Conservation (phyloP, 192 early-diverging fungal species). For the Podila verticillata region DNA sequence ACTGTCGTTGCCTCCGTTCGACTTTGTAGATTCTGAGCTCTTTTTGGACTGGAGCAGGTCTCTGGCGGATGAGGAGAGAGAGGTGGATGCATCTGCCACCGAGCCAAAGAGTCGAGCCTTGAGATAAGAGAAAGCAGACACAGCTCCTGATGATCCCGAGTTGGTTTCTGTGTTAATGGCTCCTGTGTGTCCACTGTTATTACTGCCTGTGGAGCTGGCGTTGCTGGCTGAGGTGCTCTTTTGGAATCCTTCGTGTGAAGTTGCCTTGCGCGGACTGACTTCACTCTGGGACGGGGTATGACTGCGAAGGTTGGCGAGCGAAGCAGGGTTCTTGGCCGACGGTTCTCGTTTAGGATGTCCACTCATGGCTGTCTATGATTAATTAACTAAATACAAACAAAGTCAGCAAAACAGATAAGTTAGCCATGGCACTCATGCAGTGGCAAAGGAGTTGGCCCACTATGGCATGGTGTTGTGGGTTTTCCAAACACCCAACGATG, state of each 20-base stretch:
- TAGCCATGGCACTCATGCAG: background rate
- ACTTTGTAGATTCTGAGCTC: conserved; percentile 1
- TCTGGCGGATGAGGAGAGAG: conserved; percentile 23
- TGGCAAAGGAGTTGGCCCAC: too few relatives aligned
- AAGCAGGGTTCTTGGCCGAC: conserved; percentile 10
- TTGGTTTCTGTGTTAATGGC: background rate
- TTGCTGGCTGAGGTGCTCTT: conserved; percentile 11
- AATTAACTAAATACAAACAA: background rate
- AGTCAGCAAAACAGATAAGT: too few relatives aligned
- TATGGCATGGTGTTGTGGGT: too few relatives aligned
- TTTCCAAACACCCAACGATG: too few relatives aligned
- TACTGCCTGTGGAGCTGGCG: conserved; percentile 4
- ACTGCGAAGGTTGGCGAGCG: conserved; percentile 17
- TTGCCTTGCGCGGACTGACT: conserved; percentile 21
- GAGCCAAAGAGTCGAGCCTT: conserved; percentile 37
- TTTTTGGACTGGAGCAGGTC: conserved; percentile 23
- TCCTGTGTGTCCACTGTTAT: background rate
- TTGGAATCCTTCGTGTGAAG: conserved; percentile 33
- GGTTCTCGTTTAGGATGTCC: background rate
- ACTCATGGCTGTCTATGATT: background rate
- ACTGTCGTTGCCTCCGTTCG: background rate
- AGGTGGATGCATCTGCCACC: conserved; percentile 19
- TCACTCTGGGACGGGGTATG: conserved; percentile 12
- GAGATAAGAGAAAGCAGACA: conserved; percentile 39
- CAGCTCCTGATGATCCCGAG: background rate